Evolutionary conservation across 2,329 filamentous ascomycete species (phyloP).

Genomic region (Thielaviopsis populi): DNA sequence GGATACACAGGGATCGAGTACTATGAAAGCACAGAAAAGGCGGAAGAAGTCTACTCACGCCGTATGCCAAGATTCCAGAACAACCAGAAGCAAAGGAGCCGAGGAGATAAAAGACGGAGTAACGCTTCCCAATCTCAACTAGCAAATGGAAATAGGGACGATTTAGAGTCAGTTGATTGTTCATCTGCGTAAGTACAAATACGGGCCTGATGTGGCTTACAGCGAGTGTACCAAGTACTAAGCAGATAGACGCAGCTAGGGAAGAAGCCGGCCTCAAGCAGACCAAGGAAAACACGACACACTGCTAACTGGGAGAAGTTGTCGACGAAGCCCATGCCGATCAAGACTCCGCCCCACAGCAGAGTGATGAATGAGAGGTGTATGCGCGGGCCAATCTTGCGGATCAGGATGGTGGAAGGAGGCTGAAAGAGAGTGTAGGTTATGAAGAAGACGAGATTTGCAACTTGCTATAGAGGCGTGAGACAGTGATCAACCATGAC

Average conservation of each 20-base stretch:
- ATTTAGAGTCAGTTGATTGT: too few relatives aligned
- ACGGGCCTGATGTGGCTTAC: slow-evolving; percentile 26
- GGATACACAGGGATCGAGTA: slow-evolving; percentile 16
- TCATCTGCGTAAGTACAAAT: neutral
- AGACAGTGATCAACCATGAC: neutral
- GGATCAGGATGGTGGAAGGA: slow-evolving; percentile 52
- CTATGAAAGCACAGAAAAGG: neutral
- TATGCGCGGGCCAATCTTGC: slow-evolving; percentile 47
- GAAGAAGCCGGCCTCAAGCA: slow-evolving; percentile 58
- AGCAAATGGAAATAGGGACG: neutral
- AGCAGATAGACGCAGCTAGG: slow-evolving; percentile 56
- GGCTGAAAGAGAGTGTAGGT: slow-evolving; percentile 59
- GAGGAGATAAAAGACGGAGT: slow-evolving; percentile 53
- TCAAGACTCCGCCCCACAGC: slow-evolving; percentile 46
- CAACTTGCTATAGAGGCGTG: slow-evolving; percentile 27
- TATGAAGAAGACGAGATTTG: slow-evolving; percentile 60
- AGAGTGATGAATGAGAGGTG: slow-evolving; percentile 41
- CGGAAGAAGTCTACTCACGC: slow-evolving; percentile 30
- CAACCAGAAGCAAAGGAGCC: slow-evolving; percentile 52
- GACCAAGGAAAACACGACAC: slow-evolving; percentile 43
- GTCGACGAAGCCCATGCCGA: slow-evolving; percentile 49
- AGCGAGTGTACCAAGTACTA: slow-evolving; percentile 58
- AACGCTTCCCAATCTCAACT: slow-evolving; percentile 56
- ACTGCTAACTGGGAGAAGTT: slow-evolving; percentile 37
- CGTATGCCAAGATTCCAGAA: slow-evolving; percentile 54